Evolutionary conservation across 1,284 basidiomycete species (phyloP).

Genomic region (Salmacisia buchloeana): DNA sequence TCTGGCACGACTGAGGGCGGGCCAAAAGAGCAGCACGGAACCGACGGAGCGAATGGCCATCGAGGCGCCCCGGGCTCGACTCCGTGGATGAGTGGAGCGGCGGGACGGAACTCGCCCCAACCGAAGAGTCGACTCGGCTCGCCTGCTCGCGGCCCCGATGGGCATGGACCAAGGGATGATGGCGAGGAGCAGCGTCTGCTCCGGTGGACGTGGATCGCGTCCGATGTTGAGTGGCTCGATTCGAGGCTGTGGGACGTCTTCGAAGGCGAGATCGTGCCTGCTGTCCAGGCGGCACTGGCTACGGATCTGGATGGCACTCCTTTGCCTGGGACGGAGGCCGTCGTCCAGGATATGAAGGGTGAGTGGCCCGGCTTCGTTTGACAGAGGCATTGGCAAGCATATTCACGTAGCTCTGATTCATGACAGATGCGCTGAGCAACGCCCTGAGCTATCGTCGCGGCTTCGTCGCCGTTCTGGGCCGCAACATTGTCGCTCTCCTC

Average conservation of each 20-base stretch:
- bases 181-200: not conserved
- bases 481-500: slow-evolving; percentile 1
- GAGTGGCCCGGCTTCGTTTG: no score
- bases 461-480: slow-evolving; percentile 6
- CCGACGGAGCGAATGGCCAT: not conserved
- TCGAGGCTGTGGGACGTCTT: not conserved
- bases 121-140: not conserved
- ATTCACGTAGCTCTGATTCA: no score
- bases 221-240: slow-evolving; percentile 3
- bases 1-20: not conserved
- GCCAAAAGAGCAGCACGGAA: not conserved
- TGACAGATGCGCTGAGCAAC: slow-evolving; percentile 1
- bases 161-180: not conserved
- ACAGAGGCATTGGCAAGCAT: no score
- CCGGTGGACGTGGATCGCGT: slow-evolving; percentile 5
- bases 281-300: not conserved
- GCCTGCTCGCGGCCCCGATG: not conserved
- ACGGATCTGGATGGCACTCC: not conserved
- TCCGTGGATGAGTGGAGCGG: not conserved
- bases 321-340: not conserved
- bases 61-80: not conserved
- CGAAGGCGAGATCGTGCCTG: not conserved
- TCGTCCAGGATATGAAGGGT: not conserved
- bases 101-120: not conserved
- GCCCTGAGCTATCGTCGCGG: slow-evolving; percentile 4